Evolutionary conservation across 805 yeast genomes (phyloP).

Genomic region (Spathaspora hagerdaliae): DNA sequence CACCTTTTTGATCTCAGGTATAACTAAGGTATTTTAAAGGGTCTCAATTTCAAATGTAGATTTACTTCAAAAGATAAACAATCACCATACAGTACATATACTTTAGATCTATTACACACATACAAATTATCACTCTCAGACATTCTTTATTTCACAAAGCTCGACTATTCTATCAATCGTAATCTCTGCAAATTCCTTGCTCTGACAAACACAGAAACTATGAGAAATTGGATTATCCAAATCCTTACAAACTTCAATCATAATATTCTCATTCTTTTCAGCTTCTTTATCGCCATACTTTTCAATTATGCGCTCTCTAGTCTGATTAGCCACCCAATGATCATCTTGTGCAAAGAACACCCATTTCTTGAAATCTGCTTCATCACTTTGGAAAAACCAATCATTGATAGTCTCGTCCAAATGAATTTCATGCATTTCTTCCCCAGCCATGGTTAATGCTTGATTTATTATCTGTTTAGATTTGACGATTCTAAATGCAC

Average conservation of each 20-base stretch:
- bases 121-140: not conserved
- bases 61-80: no score
- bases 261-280: slow-evolving; percentile 15
- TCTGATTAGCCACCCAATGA: slow-evolving; percentile 58
- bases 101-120: no score
- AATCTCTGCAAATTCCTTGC: slow-evolving; percentile 45
- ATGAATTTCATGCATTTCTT: slow-evolving; percentile 53
- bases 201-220: slow-evolving; percentile 58
- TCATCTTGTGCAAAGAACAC: slow-evolving; percentile 54
- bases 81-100: no score
- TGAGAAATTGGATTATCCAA: slow-evolving; percentile 44
- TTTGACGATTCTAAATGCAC: slow-evolving; percentile 40
- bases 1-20: no score
- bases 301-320: slow-evolving; percentile 43
- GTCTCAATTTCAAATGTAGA: no score
- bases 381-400: slow-evolving; percentile 30
- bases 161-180: slow-evolving; percentile 19
- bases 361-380: slow-evolving; percentile 42
- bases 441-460: slow-evolving; percentile 51
- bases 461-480: slow-evolving; percentile 48
- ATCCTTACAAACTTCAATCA: slow-evolving; percentile 28
- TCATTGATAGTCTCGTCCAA: slow-evolving; percentile 50
- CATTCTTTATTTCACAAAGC: not conserved
- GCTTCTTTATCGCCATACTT: slow-evolving; percentile 24
- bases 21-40: no score